These are phyloP conservation scores for Rhodosporidiobolus sp. DNA, from an alignment of 768 basidiomycete species.

Conservation along the genomic window DNA sequence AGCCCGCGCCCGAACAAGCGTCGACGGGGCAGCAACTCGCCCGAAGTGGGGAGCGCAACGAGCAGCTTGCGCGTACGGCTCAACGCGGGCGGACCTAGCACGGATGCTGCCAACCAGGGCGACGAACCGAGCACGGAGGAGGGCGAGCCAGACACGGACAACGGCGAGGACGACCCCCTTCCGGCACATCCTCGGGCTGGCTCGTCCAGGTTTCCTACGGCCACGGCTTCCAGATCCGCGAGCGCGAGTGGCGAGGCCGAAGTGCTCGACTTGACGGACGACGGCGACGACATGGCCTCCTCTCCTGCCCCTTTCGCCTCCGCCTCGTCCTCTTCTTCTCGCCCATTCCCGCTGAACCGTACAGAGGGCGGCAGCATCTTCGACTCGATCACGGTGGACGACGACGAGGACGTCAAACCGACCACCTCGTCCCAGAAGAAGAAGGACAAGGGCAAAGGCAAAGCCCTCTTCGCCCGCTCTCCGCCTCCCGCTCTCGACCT, in stretches of 20 bases:
- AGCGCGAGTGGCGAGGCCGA: neutral
- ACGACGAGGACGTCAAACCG: constrained; percentile 2
- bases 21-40: too few species aligned
- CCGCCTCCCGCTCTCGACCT: neutral
- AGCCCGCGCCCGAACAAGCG: too few species aligned
- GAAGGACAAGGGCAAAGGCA: constrained; percentile 27
- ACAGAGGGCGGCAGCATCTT: neutral
- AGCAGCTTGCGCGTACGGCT: too few species aligned
- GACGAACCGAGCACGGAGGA: neutral
- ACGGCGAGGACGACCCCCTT: neutral
- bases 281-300: neutral
- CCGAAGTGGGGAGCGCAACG: too few species aligned
- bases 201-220: too few species aligned
- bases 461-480: constrained; percentile 1
- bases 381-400: neutral
- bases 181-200: neutral
- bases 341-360: neutral
- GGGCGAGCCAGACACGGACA: neutral
- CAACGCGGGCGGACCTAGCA: too few species aligned
- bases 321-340: neutral
- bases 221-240: neutral
- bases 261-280: constrained; percentile 29
- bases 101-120: too few species aligned
- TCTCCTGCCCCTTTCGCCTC: neutral
- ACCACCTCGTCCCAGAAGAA: neutral